Evolutionary conservation across 2,329 filamentous ascomycete species (phyloP).

Genomic region (Trichoderma sp.): DNA sequence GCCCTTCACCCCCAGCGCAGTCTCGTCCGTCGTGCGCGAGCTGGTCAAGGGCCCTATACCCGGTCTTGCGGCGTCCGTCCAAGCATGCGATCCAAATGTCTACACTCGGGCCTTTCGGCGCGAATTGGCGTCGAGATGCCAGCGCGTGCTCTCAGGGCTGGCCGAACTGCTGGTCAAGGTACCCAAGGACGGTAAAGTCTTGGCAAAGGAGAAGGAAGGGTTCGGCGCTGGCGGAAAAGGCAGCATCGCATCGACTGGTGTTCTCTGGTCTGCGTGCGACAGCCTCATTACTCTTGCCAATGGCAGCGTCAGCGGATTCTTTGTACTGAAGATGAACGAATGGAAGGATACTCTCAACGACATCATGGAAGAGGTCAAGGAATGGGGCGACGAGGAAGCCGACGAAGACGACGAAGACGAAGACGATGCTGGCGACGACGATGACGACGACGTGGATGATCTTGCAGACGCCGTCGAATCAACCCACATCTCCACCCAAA

Average conservation of each 20-base stretch:
- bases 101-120: slow-evolving; percentile 65
- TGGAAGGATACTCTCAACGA: slow-evolving; percentile 77
- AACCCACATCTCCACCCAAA: slow-evolving; percentile 48
- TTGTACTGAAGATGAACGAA: slow-evolving; percentile 71
- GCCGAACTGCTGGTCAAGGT: slow-evolving; percentile 62
- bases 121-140: slow-evolving; percentile 63
- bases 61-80: slow-evolving; percentile 69
- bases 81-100: slow-evolving; percentile 61
- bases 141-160: slow-evolving; percentile 64
- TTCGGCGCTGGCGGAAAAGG: slow-evolving; percentile 49
- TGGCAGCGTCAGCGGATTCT: slow-evolving; percentile 68
- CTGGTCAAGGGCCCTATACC: slow-evolving; percentile 74
- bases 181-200: slow-evolving; percentile 56
- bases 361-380: slow-evolving; percentile 80
- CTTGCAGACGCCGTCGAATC: slow-evolving; percentile 36
- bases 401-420: slow-evolving; percentile 50
- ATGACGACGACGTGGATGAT: slow-evolving; percentile 33
- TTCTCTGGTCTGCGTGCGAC: slow-evolving; percentile 85
- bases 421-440: slow-evolving; percentile 42
- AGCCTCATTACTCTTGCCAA: slow-evolving; percentile 63
- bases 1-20: slow-evolving; percentile 79
- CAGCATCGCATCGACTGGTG: slow-evolving; percentile 67
- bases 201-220: slow-evolving; percentile 37
- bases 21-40: slow-evolving; percentile 69
- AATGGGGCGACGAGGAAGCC: slow-evolving; percentile 77